Evolutionary conservation across 164 flowering plant genomes (phyloP).

Genomic region (Taxillus chinensis): DNA sequence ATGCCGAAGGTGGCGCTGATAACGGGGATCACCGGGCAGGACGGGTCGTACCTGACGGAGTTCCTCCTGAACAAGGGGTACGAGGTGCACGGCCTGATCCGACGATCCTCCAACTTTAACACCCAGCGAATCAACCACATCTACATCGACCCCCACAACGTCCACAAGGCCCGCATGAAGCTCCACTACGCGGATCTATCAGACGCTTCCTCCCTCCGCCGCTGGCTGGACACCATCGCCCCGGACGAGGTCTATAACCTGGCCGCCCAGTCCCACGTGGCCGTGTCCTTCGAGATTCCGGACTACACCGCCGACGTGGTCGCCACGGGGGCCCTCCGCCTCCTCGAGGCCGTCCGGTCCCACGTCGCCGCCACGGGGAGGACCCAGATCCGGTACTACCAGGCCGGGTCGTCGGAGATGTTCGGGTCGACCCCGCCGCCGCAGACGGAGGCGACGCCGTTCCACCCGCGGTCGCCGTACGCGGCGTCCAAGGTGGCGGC

Average conservation of each 20-base stretch:
- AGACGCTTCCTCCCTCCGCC: slow-evolving; percentile 95
- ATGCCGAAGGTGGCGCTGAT: slow-evolving; percentile 55
- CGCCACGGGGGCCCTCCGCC: slow-evolving; percentile 87
- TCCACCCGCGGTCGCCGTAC: slow-evolving; percentile 93
- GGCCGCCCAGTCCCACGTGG: slow-evolving; percentile 95
- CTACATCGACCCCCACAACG: slow-evolving; percentile 92
- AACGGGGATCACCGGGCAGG: slow-evolving; percentile 97
- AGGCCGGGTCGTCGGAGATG: slow-evolving; percentile 96
- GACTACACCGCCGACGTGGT: slow-evolving; percentile 96
- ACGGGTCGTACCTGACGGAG: slow-evolving; percentile 92
- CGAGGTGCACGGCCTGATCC: slow-evolving; percentile 87
- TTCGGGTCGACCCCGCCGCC: slow-evolving; percentile 92
- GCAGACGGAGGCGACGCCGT: slow-evolving; percentile 68
- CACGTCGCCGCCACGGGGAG: slow-evolving; percentile 70
- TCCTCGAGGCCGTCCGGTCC: slow-evolving; percentile 81
- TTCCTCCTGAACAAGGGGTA: slow-evolving; percentile 73
- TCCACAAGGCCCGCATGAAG: slow-evolving; percentile 65
- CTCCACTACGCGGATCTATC: slow-evolving; percentile 91
- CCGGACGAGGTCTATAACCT: slow-evolving; percentile 96
- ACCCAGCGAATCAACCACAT: slow-evolving; percentile 94
- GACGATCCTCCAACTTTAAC: slow-evolving; percentile 91
- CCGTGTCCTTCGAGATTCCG: slow-evolving; percentile 95
- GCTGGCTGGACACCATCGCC: slow-evolving; percentile 70
- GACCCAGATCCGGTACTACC: slow-evolving; percentile 58
- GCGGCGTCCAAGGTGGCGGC: slow-evolving; percentile 91